Evolutionary conservation across 306 rosid genomes (phyloP), one percentile per base, ranked within the genome.

Genomic region (Lablab purpureus): DNA sequence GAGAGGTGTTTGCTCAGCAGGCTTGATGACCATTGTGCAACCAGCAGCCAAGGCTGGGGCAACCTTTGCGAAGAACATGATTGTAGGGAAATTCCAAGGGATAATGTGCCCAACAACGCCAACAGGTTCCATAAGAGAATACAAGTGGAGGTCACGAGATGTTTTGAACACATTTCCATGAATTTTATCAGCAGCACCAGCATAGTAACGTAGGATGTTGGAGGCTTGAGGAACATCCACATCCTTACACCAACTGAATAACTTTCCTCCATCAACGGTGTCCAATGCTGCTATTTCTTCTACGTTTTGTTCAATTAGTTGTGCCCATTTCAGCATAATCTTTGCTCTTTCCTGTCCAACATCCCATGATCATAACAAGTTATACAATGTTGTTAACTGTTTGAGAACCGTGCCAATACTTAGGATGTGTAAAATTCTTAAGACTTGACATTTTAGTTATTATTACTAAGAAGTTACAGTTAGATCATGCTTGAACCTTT

Each of bases 161-260:
- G 93, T 87, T 71, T 94, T 94, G 66, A 88, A 83, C 4, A 89
- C 94, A 17, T 88, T 59, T 58, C 99, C 99, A 30, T 91, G 97
- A 55, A 92, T 73, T 79, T 94, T 92, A 79, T 94, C 97, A 2
- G 97, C 99, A 12, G 99, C 95, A 0, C 99, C 97, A 1, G 95
- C 99, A 65, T 92, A 94, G 88, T 94, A 92, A n/a, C 93, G 90
- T 5, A 94, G 73, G 10, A n/a, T 36, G 2, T 81, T 69, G 7
- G 82, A 80, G 25, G 75, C 87, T 30, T 34, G 59, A 1, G 99
- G 99, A 71, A 94, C 74, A 47, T 91, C 99, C 10, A 74, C 21
- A 4, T 63, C 65, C 77, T 91, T 92, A n/a, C 93, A 80, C 32
- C 49, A 6, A 47, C 74, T 25, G 25, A 82, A 88, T 81, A 87